Conservation (phyloP, 179 eudicot species). For the Heliamphora ciliata region DNA sequence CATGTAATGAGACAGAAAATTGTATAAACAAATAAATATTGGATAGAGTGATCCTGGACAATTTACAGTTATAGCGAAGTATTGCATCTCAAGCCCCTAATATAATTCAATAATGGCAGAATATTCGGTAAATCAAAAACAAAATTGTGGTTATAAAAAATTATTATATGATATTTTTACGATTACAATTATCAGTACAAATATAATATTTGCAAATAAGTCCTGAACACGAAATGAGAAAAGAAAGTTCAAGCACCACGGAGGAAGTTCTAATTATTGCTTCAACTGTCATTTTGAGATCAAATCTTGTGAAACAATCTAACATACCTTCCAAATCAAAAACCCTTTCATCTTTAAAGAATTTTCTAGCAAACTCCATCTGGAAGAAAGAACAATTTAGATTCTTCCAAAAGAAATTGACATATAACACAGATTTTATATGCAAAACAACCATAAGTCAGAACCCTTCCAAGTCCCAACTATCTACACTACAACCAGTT, state of each 20-base stretch:
- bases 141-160: background rate
- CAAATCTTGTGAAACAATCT: constrained; percentile 2
- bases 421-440: background rate
- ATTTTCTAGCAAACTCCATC: constrained; percentile 63
- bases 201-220: background rate
- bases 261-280: background rate
- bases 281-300: background rate
- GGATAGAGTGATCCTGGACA: background rate
- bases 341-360: constrained; percentile 72
- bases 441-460: background rate
- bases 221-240: constrained; percentile 2
- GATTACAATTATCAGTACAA: background rate
- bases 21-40: background rate
- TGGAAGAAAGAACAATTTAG: constrained; percentile 23
- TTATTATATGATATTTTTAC: too few species aligned
- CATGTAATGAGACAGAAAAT: background rate
- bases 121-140: background rate
- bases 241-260: constrained; percentile 3
- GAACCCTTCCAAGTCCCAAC: background rate
- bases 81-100: background rate
- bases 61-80: constrained; percentile 2
- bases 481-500: background rate
- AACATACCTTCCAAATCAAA: constrained; percentile 75
- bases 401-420: background rate
- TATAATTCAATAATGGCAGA: background rate